These are phyloP conservation scores for Pseudocercospora fuligena DNA, from an alignment of 2,329 filamentous ascomycete genomes.

Conservation along the genomic window DNA sequence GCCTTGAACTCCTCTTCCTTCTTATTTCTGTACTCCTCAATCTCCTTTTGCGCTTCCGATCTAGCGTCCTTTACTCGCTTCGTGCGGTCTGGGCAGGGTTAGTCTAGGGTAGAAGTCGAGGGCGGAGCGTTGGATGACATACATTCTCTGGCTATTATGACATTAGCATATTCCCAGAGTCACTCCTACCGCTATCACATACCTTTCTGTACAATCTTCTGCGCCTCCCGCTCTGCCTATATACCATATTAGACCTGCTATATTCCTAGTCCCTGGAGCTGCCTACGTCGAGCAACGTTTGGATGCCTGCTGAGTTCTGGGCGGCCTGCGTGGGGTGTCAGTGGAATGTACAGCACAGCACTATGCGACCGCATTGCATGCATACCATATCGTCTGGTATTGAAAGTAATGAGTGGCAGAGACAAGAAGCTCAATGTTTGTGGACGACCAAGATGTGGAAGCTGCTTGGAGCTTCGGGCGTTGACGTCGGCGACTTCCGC, in stretches of 20 bases:
- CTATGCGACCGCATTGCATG: not conserved
- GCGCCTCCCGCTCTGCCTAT: constrained; percentile 95
- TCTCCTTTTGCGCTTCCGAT: constrained; percentile 96
- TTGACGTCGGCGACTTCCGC: constrained; percentile 17
- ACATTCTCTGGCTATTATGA: constrained; percentile 87
- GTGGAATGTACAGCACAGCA: not conserved
- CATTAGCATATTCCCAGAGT: constrained; percentile 42
- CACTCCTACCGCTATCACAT: constrained; percentile 37
- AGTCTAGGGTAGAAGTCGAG: constrained; percentile 24
- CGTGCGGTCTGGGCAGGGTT: constrained; percentile 71
- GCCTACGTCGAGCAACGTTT: constrained; percentile 93
- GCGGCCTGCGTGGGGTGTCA: constrained; percentile 69
- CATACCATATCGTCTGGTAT: constrained; percentile 24
- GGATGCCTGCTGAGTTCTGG: constrained; percentile 97
- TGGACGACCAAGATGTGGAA: not conserved
- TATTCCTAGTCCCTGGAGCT: constrained; percentile 41
- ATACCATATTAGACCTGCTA: constrained; percentile 43
- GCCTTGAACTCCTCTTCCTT: constrained; percentile 96
- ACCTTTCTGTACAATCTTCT: constrained; percentile 99
- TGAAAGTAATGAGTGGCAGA: constrained; percentile 13
- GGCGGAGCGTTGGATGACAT: constrained; percentile 39
- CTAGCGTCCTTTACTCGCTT: constrained; percentile 97
- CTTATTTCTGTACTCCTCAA: constrained; percentile 84
- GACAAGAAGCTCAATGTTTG: not conserved
- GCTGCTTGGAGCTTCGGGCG: constrained; percentile 10